Percentiles rank a stretch among this genome's conserved stretches.
phyloP scores from a whole-genome alignment of 202 grass and related monocot species.

The Panicum virgatum region DNA sequence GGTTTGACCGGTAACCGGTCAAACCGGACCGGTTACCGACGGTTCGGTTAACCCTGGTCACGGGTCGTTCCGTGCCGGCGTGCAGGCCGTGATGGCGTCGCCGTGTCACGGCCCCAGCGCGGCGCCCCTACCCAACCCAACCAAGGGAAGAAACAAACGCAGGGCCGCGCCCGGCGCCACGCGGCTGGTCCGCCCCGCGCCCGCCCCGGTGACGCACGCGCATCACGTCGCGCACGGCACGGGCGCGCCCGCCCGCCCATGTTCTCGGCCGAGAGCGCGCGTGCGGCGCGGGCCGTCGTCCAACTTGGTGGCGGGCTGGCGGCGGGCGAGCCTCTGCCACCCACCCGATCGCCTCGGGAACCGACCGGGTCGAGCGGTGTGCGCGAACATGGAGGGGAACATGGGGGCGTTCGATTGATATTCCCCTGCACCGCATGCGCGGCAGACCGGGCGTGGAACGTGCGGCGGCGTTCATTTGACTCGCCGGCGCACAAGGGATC shows the following conservation, averaged over 20 bases:
- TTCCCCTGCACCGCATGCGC: background rate
- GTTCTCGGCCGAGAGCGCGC: background rate
- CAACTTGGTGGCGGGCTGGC: background rate
- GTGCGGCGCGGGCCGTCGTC: too few relatives aligned
- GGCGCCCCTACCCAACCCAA: background rate
- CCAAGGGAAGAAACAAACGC: background rate
- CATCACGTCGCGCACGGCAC: too few relatives aligned
- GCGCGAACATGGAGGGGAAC: conserved; percentile 25
- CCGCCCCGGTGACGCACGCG: background rate
- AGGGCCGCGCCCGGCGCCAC: background rate
- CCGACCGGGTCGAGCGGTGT: background rate
- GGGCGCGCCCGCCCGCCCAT: background rate
- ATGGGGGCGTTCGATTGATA: background rate
- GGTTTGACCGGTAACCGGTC: too few relatives aligned
- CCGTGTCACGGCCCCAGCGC: background rate
- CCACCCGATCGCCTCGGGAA: background rate
- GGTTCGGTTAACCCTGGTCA: too few relatives aligned
- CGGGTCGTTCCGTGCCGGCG: background rate
- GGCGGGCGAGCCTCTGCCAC: background rate
- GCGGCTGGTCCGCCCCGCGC: background rate
- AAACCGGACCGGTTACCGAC: too few relatives aligned
- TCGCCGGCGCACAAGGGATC: background rate
- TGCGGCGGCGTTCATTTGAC: background rate
- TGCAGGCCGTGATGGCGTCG: background rate
- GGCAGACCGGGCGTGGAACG: background rate